Evolutionary conservation across 179 eudicot species (phyloP), one percentile per base, ranked within the genome.

Genomic region (Actinidia chinensis): DNA sequence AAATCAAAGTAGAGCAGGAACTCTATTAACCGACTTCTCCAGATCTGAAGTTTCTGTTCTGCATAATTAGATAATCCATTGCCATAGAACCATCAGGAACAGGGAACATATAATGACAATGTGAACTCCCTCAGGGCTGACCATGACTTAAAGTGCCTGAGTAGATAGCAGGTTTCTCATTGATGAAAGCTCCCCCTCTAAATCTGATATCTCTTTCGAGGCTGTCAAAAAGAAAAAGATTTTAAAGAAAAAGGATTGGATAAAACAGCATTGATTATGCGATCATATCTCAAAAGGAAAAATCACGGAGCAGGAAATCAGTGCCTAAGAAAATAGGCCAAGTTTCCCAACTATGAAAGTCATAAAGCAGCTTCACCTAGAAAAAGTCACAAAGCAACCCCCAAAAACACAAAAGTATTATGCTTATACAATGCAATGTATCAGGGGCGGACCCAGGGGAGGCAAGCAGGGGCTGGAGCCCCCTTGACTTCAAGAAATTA

Each of bases 131-230:
- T 96, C 99, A 78, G 99, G 93, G n/a, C 84, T 94, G 83, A 83
- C 89, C 88, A 81, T 96, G 99, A 82, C 93, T 90, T 79, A 94
- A 83, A 81, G 97, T 81, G 96, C 94, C 87, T 94, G 99, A 81
- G 98, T 94, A 78, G 99, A 90, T 76, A 96, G 82, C 83, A 96
- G 89, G 81, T 94, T 96, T 89, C 94, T 90, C 75, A 96, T 94
- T 15, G 99, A 92, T 36, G 88, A 88, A 75, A 96, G 99, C 84
- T 96, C 98, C 80, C 98, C 98, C 79, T 96, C 99, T 79, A 96
- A 82, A 88, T 96, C 99, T 70, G 99, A 94, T 81, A 94, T 96
- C 89, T 96, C 99, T 87, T 92, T 96, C 25, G 99, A 90, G 70
- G 60, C 99, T 94, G 92, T 58, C 9, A 17, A 77, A 55, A 43